Evolutionary conservation across 192 early-diverging fungal genomes (phyloP).

Genomic region (Radiomyces spectabilis): DNA sequence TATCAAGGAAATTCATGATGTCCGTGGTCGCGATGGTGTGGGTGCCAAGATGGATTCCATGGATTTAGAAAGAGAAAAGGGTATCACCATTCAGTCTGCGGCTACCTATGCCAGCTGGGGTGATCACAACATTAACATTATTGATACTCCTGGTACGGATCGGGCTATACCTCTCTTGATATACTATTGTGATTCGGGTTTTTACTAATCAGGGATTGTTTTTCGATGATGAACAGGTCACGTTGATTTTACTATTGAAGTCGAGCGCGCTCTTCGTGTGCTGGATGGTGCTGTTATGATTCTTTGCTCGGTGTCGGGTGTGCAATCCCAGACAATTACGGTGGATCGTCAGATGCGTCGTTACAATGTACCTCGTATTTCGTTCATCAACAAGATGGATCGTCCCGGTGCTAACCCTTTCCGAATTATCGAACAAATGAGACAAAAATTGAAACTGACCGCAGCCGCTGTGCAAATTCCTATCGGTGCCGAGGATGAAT

Average conservation of each 20-base stretch:
- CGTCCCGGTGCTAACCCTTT: conserved; percentile 79
- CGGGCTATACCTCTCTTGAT: neutral
- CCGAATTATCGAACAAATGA: conserved; percentile 74
- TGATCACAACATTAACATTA: conserved; percentile 76
- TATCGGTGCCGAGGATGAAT: conserved; percentile 81
- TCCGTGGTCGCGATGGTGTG: conserved; percentile 80
- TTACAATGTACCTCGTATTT: conserved; percentile 80
- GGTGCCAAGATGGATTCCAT: conserved; percentile 99
- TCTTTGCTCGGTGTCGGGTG: conserved; percentile 77
- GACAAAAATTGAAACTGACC: conserved; percentile 67
- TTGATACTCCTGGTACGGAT: conserved; percentile 75
- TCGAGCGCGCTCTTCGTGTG: conserved; percentile 80
- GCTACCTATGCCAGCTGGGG: conserved; percentile 80
- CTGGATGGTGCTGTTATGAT: conserved; percentile 84
- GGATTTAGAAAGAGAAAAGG: conserved; percentile 95
- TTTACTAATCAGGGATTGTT: no score
- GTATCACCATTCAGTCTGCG: conserved; percentile 86
- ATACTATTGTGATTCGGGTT: neutral
- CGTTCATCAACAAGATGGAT: conserved; percentile 90
- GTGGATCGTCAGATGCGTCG: conserved; percentile 89
- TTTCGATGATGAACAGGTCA: conserved; percentile 59
- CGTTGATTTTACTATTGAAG: conserved; percentile 87
- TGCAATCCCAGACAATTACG: conserved; percentile 84
- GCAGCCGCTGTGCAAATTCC: conserved; percentile 78
- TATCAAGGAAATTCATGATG: conserved; percentile 86